Evolutionary conservation across 306 rosid genomes (phyloP).

Genomic region (Luffa acutangula): DNA sequence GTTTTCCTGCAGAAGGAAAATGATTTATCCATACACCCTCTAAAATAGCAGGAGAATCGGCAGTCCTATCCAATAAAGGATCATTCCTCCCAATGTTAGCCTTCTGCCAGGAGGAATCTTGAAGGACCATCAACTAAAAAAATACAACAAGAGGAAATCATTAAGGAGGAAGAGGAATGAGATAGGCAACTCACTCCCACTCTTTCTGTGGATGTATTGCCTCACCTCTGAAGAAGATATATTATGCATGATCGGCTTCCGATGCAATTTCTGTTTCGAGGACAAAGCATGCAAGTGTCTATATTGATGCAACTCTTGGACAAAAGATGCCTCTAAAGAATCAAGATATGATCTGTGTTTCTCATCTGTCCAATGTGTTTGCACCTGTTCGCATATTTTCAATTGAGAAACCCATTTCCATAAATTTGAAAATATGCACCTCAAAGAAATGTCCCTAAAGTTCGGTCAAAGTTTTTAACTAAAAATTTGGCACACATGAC

Average conservation of each 20-base stretch:
- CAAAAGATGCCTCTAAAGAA: constrained; percentile 76
- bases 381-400: constrained; percentile 27
- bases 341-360: constrained; percentile 54
- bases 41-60: constrained; percentile 55
- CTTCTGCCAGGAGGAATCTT: constrained; percentile 45
- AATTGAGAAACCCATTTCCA: constrained; percentile 2
- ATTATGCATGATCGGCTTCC: constrained; percentile 22
- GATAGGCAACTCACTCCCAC: constrained; percentile 1
- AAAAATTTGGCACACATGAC: background rate
- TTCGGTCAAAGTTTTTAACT: background rate
- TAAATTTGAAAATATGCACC: background rate
- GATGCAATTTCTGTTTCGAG: constrained; percentile 17
- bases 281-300: constrained; percentile 21
- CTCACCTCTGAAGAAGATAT: constrained; percentile 50
- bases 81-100: constrained; percentile 39
- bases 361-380: constrained; percentile 72
- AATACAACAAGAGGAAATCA: constrained; percentile 16
- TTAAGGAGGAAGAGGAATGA: constrained; percentile 11
- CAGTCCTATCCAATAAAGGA: constrained; percentile 43
- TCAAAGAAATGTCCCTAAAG: background rate
- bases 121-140: constrained; percentile 40
- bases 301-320: constrained; percentile 43
- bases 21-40: constrained; percentile 27
- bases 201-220: background rate
- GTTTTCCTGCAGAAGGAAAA: constrained; percentile 22